Evolutionary conservation across 352 stramenopile species (phyloP).

Genomic region (Pythium apleroticum): DNA sequence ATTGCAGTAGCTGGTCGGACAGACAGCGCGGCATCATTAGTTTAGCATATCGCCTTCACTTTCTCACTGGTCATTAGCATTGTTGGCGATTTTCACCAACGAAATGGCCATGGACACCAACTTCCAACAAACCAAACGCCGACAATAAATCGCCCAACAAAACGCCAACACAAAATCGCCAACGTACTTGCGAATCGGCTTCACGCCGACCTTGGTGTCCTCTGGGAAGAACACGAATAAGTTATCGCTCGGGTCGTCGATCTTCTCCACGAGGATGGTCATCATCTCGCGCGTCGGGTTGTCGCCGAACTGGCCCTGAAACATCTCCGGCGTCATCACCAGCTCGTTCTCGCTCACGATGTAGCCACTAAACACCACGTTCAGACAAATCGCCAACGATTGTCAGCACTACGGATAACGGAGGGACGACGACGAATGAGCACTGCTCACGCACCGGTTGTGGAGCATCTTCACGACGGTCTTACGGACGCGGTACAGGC

Average conservation of each 20-base stretch:
- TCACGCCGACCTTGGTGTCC: constrained; percentile 98
- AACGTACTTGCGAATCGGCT: constrained; percentile 88
- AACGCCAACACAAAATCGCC: constrained; percentile 41
- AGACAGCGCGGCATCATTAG: background rate
- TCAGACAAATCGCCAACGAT: constrained; percentile 19
- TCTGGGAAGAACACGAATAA: constrained; percentile 99
- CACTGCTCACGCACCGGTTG: constrained; percentile 61
- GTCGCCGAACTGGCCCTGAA: constrained; percentile 91
- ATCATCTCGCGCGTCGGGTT: constrained; percentile 94
- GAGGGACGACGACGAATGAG: background rate
- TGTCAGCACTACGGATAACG: background rate
- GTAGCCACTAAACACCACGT: constrained; percentile 88
- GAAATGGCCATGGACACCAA: no score
- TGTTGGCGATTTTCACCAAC: background rate
- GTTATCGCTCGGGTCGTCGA: constrained; percentile 92
- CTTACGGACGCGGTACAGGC: constrained; percentile 94
- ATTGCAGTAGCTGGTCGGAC: constrained; percentile 75
- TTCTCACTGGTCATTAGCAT: background rate
- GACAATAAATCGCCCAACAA: constrained; percentile 38
- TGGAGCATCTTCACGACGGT: constrained; percentile 95
- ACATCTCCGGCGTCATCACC: constrained; percentile 94
- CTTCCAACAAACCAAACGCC: background rate
- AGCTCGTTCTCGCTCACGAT: constrained; percentile 97
- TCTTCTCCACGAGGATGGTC: constrained; percentile 95
- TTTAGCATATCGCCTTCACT: background rate